Percentiles rank a stretch among this genome's conserved stretches.
These are phyloP conservation scores for Spathaspora passalidarum DNA, from an alignment of 805 yeast species.

Conservation along the genomic window DNA sequence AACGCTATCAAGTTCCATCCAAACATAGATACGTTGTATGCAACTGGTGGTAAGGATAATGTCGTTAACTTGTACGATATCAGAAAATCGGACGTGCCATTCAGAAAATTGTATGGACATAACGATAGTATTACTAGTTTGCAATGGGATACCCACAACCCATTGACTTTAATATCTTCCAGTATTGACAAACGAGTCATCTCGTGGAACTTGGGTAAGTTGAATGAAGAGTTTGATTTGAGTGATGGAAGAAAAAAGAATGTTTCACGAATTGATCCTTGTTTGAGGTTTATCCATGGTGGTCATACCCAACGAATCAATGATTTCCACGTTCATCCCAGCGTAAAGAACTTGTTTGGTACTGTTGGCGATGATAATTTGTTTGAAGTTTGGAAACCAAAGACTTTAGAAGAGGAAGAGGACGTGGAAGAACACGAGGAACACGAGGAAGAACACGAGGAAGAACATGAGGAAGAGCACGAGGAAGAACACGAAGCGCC, in stretches of 20 bases:
- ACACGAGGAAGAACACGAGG: slow-evolving; percentile 10
- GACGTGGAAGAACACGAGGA: slow-evolving; percentile 29
- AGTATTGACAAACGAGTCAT: slow-evolving; percentile 67
- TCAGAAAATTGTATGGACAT: slow-evolving; percentile 70
- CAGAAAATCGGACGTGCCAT: slow-evolving; percentile 55
- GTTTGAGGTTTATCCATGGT: slow-evolving; percentile 76
- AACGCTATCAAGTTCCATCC: slow-evolving; percentile 71
- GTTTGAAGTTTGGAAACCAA: slow-evolving; percentile 74
- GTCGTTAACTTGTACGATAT: slow-evolving; percentile 74
- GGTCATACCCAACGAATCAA: slow-evolving; percentile 75
- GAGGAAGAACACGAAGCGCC: neutral
- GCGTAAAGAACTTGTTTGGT: slow-evolving; percentile 53
- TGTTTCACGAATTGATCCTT: slow-evolving; percentile 56
- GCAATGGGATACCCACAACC: slow-evolving; percentile 48
- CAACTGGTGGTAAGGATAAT: slow-evolving; percentile 77
- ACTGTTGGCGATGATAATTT: slow-evolving; percentile 75
- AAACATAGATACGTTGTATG: slow-evolving; percentile 49
- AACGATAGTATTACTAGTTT: slow-evolving; percentile 42
- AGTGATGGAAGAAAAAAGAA: slow-evolving; percentile 50
- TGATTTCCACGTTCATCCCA: slow-evolving; percentile 68
- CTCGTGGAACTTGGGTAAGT: slow-evolving; percentile 67
- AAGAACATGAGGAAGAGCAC: slow-evolving; percentile 1
- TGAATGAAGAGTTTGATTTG: slow-evolving; percentile 48
- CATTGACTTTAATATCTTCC: slow-evolving; percentile 53
- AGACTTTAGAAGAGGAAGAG: slow-evolving; percentile 42